A percentile compares a stretch with the other conserved stretches of the same genome.
Conservation (phyloP, 805 yeast genomes). For the Candida tibetensis region DNA sequence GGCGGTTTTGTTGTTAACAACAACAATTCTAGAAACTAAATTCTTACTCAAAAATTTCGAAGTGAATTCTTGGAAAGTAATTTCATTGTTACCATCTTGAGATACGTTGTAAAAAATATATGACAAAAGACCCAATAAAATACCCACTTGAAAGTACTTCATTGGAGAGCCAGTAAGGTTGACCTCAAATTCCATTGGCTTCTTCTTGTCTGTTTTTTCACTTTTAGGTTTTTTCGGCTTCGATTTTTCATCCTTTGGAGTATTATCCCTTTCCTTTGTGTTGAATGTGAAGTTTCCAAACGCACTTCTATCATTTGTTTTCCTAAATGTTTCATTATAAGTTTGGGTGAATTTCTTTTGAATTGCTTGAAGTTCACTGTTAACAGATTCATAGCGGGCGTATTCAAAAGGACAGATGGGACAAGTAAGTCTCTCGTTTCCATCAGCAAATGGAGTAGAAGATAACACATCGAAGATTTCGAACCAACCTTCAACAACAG, state of each 20-base stretch:
- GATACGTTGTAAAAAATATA: constrained; percentile 20
- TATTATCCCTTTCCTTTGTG: constrained; percentile 7
- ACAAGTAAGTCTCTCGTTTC: constrained; percentile 18
- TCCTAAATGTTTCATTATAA: constrained; percentile 6
- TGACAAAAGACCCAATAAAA: constrained; percentile 27
- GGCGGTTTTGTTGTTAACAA: constrained; percentile 75
- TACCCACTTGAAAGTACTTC: constrained; percentile 30
- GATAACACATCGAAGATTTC: constrained; percentile 27
- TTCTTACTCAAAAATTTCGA: constrained; percentile 72
- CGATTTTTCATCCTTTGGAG: constrained; percentile 4
- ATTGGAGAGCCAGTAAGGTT: constrained; percentile 21
- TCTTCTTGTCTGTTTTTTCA: constrained; percentile 14
- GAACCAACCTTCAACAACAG: constrained; percentile 26
- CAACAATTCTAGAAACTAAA: constrained; percentile 67
- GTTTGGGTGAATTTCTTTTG: constrained; percentile 6
- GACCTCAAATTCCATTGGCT: constrained; percentile 21
- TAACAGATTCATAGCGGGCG: constrained; percentile 13
- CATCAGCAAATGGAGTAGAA: constrained; percentile 23
- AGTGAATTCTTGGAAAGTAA: constrained; percentile 92
- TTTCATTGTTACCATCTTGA: constrained; percentile 38
- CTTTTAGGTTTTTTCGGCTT: constrained; percentile 4
- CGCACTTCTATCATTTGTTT: constrained; percentile 5
- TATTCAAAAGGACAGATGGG: constrained; percentile 30
- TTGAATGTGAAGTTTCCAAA: constrained; percentile 10
- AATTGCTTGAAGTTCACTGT: constrained; percentile 10